Conservation (phyloP, 768 basidiomycete genomes). For the Ephemerocybe angulata region DNA sequence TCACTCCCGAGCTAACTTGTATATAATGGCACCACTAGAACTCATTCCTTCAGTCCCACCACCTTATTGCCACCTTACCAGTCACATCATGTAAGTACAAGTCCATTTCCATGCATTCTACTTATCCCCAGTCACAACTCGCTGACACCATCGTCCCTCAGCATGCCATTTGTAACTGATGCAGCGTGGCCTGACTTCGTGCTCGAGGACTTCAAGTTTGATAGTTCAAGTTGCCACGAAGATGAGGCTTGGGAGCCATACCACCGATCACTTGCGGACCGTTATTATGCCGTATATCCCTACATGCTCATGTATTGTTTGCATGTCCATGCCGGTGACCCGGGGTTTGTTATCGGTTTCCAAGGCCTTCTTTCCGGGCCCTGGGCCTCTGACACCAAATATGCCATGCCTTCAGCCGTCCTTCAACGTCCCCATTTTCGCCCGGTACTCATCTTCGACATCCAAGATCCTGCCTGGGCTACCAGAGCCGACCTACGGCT, state of each 20-base stretch:
- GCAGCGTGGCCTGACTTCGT: constrained; percentile 26
- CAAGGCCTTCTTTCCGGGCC: constrained; percentile 20
- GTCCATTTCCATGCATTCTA: too few relatives aligned
- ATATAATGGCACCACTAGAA: too few relatives aligned
- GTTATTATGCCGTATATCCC: constrained; percentile 38
- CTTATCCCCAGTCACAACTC: not conserved
- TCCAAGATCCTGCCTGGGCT: constrained; percentile 29
- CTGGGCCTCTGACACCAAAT: constrained; percentile 15
- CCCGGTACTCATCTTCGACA: constrained; percentile 30
- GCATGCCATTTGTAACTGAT: constrained; percentile 15
- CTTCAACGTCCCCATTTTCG: constrained; percentile 26
- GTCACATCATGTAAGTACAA: too few relatives aligned
- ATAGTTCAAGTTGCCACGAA: constrained; percentile 20
- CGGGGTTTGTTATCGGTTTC: constrained; percentile 28
- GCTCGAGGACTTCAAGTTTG: constrained; percentile 30
- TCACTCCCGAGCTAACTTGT: too few relatives aligned
- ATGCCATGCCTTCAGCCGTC: constrained; percentile 27
- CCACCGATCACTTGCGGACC: constrained; percentile 19
- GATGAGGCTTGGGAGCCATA: constrained; percentile 12
- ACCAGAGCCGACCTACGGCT: constrained; percentile 22
- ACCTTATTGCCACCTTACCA: too few relatives aligned
- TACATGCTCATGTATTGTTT: constrained; percentile 35
- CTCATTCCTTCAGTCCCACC: too few relatives aligned
- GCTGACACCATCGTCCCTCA: not conserved
- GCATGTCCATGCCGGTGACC: constrained; percentile 21